Base-by-base conservation (phyloP, 164 flowering plant species). In the Litsea cubeba region DNA sequence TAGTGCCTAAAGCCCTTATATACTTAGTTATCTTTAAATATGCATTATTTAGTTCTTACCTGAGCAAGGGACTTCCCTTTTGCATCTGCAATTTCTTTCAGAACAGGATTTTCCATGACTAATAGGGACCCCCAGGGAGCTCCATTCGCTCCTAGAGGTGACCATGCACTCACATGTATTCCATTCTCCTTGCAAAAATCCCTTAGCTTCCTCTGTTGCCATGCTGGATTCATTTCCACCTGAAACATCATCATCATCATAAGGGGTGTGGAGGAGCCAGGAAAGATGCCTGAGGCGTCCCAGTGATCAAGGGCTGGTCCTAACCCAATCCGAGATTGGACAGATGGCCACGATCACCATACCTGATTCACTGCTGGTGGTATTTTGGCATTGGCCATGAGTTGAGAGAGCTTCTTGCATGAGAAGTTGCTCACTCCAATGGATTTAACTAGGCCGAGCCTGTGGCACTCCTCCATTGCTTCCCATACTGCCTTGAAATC, bases 191-290 rank as follows among this genome's bases (percentile, higher is more conserved):
- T 51, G 67, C 86, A 83, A 50, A 75, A 79, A 0, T 81, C 76
- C 58, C 57, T 75, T 49, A 83, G 62, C 20, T 77, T 73, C 65
- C 35, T 65, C 62, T 79, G 86, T 6, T 76, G 76, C 84, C 84
- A 83, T 25, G 28, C 24, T 40, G 82, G 81, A 76, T 78, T 72
- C 80, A 81, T 69, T 69, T 83, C 85, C 26, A 83, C 82, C 74
- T 72, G 51, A 66, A 25, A 28, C 18, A 3, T 28, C 35, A 65
- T 32, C 23, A 66, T 30, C 28, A 63, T 63, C 66, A 24, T 12
- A n/a, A n/a, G n/a, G 46, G 46, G 46, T 8, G 11, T 7, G 46
- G 46, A 40, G 8, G 46, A 12, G 15, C 14, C 25, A 25, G 22
- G 28, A 63, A 63, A 63, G 28, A 25, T 23, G 32, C 0, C n/a